Percentiles rank a stretch among this genome's conserved stretches.
These are phyloP conservation scores for Apiotrichum gracile DNA, from an alignment of 1,284 basidiomycete genomes.

Conservation along the genomic window DNA sequence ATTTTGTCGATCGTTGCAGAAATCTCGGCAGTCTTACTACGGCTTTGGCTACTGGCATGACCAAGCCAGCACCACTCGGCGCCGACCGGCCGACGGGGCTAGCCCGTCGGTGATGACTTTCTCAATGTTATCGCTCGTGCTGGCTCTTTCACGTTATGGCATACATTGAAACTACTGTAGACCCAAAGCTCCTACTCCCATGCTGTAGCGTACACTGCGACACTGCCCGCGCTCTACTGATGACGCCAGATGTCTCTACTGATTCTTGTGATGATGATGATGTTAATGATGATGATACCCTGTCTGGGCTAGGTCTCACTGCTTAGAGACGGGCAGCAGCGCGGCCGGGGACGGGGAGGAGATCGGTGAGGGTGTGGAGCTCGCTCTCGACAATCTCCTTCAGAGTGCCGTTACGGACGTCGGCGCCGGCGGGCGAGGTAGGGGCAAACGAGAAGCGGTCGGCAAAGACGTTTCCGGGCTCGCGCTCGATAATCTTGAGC, in stretches of 20 bases:
- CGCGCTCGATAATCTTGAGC: conserved; percentile 61
- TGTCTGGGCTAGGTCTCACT: neutral
- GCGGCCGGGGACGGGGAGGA: conserved; percentile 8
- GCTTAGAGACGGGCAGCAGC: conserved; percentile 5
- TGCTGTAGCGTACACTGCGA: neutral
- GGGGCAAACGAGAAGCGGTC: conserved; percentile 53
- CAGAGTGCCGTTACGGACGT: conserved; percentile 32
- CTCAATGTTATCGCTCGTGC: too few relatives aligned
- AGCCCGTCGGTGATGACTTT: too few relatives aligned
- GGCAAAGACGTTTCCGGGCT: conserved; percentile 42
- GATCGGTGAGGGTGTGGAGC: conserved; percentile 7
- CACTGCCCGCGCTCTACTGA: neutral
- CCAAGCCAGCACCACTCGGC: too few relatives aligned
- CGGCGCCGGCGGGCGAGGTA: conserved; percentile 26
- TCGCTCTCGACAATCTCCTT: conserved; percentile 17
- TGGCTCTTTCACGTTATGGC: too few relatives aligned
- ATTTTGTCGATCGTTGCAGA: too few relatives aligned
- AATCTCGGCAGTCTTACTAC: too few relatives aligned
- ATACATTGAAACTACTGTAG: neutral
- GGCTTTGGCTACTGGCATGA: too few relatives aligned
- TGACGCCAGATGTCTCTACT: neutral
- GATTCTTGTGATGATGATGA: neutral
- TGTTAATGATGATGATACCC: neutral
- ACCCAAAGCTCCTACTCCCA: neutral
- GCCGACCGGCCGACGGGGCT: too few relatives aligned